Conservation (phyloP, 208 protist genomes). For the Wallacemonas collosoma region DNA sequence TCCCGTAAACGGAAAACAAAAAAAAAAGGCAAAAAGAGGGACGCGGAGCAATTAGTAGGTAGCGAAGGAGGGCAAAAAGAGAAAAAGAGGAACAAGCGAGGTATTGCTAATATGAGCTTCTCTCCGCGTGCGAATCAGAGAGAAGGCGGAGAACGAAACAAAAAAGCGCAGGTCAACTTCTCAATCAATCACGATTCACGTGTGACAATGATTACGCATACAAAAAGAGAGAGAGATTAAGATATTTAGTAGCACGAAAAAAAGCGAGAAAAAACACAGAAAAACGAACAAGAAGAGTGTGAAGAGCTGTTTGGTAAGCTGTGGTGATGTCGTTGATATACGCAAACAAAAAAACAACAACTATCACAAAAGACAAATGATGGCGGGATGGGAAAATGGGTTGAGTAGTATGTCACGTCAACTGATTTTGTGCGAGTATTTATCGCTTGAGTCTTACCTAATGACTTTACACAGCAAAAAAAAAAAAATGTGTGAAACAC, state of each 20-base stretch:
- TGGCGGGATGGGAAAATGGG: too few relatives aligned
- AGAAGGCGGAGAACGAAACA: slow-evolving; percentile 4
- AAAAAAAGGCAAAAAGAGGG: not conserved
- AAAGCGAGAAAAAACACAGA: slow-evolving; percentile 8
- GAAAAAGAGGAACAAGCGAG: slow-evolving; percentile 17
- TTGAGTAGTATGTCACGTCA: too few relatives aligned
- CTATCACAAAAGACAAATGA: not conserved
- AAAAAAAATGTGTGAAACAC: slow-evolving; percentile 11
- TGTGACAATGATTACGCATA: too few relatives aligned
- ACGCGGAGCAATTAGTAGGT: not conserved
- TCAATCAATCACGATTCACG: not conserved
- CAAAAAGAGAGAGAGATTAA: too few relatives aligned
- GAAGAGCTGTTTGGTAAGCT: too few relatives aligned
- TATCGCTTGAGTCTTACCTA: too few relatives aligned
- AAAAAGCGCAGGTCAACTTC: not conserved
- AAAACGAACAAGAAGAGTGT: too few relatives aligned
- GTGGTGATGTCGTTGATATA: not conserved
- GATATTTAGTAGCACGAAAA: not conserved
- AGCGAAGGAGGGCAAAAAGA: not conserved
- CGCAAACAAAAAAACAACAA: slow-evolving; percentile 16
- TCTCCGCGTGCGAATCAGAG: not conserved
- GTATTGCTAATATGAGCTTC: not conserved
- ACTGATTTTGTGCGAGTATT: too few relatives aligned
- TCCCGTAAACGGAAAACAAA: slow-evolving; percentile 6
- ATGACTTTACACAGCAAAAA: not conserved